Base-by-base conservation (phyloP, 495 filamentous ascomycete genomes). In the Penicillium verhagenii region DNA sequence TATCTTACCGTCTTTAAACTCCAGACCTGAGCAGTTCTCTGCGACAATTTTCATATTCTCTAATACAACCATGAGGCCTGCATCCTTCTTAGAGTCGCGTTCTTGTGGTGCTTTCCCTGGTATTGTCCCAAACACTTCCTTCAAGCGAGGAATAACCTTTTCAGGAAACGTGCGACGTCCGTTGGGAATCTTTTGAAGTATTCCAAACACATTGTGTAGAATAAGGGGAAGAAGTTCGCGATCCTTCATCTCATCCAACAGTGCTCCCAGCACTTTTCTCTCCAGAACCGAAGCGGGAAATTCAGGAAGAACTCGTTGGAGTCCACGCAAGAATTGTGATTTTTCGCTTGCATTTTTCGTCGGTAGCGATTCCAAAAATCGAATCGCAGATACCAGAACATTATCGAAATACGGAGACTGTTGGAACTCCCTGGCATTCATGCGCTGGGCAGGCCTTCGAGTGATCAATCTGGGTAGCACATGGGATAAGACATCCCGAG, bases 321-420 rank as follows among this genome's bases (percentile, higher is more conserved):
- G 73, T 0, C 95, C 95, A 47, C 91, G 81, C 79, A 98, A 82
- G 67, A 98, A 98, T 53, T 91, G 85, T 1, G 88, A 78, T 66
- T 97, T 98, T 64, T 98, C 95, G 61, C 82, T 88, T 0, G 88
- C 80, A 3, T 91, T 96, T 72, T 98, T 98, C 35, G 91, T 87
- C 2, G 94, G 92, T 47, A 98, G 79, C 0, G 83, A 78, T 57
- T 98, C 94, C 21, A 98, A 74, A 63, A 97, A 98, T 21, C 95
- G 92, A 48, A 98, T 92, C 0, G 95, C 94, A 1, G 91, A 94
- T 23, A 98, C 89, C 20, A 98, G 78, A 47, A 96, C 91, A 65
- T 97, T 97, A 68, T 97, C 91, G 58, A 98, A 98, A 66, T 95
- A 98, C 55, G 85, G 83, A 54, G 90, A 92, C 66, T 96, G 84